Evolutionary conservation across 148 eudicot species (phyloP).

Genomic region (Vaccinium myrtillus): DNA sequence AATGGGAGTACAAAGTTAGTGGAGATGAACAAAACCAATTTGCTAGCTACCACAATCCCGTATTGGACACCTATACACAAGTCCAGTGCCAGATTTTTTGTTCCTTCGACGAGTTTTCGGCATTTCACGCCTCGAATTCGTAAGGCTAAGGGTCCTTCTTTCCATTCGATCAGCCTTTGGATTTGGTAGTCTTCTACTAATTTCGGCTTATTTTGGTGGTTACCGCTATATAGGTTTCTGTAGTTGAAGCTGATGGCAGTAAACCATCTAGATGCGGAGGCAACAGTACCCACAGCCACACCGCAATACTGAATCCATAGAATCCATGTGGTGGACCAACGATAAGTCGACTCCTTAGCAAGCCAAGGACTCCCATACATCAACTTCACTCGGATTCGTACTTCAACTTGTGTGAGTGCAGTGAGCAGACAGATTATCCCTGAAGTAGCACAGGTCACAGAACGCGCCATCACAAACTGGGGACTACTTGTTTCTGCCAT

Average conservation of each 20-base stretch:
- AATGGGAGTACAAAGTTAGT: neutral
- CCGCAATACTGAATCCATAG: slow-evolving; percentile 18
- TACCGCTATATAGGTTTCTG: neutral
- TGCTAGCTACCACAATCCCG: slow-evolving; percentile 18
- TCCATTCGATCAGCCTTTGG: slow-evolving; percentile 25
- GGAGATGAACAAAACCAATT: slow-evolving; percentile 10
- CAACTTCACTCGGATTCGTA: neutral
- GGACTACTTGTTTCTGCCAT: too few relatives aligned
- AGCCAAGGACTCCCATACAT: neutral
- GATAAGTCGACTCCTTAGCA: neutral
- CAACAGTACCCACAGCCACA: slow-evolving; percentile 25
- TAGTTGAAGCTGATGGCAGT: slow-evolving; percentile 1
- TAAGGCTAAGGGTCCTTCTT: slow-evolving; percentile 12
- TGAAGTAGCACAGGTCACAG: slow-evolving; percentile 20
- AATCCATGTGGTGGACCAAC: slow-evolving; percentile 24
- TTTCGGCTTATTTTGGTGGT: neutral
- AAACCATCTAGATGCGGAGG: slow-evolving; percentile 26
- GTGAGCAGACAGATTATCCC: slow-evolving; percentile 17
- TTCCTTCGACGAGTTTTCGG: slow-evolving; percentile 11
- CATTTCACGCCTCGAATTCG: neutral
- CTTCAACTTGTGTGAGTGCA: slow-evolving; percentile 19
- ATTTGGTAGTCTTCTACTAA: slow-evolving; percentile 27
- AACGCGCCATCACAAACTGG: too few relatives aligned
- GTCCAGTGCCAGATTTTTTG: slow-evolving; percentile 6
- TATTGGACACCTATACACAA: slow-evolving; percentile 20